A percentile compares a stretch with the other conserved stretches of the same genome.
These are phyloP conservation scores for Monosporascus sp. DNA, from an alignment of 2,329 filamentous ascomycete species.

Conservation along the genomic window DNA sequence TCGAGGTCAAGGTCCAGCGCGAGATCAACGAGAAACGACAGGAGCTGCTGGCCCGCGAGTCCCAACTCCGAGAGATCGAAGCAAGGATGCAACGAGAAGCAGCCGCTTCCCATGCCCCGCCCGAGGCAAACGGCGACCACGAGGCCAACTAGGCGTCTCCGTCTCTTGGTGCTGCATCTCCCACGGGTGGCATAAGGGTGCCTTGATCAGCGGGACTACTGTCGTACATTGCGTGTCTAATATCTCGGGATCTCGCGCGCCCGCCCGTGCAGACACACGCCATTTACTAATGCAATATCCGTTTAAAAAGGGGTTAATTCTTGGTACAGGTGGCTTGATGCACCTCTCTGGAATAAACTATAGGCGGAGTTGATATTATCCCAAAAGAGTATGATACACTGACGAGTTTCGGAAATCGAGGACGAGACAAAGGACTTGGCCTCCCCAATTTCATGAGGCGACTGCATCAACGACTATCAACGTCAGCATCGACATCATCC, in stretches of 20 bases:
- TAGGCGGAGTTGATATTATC: constrained; percentile 18
- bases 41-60: constrained; percentile 94
- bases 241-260: constrained; percentile 18
- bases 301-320: constrained; percentile 19
- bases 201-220: constrained; percentile 19
- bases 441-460: constrained; percentile 16
- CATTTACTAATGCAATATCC: constrained; percentile 20
- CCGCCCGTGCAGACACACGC: constrained; percentile 16
- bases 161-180: constrained; percentile 21
- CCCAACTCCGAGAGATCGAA: constrained; percentile 97
- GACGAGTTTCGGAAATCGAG: constrained; percentile 12
- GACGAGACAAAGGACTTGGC: constrained; percentile 8
- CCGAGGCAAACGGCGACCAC: constrained; percentile 52
- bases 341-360: constrained; percentile 26
- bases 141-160: constrained; percentile 40
- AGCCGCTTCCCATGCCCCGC: constrained; percentile 31
- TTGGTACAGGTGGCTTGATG: constrained; percentile 20
- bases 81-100: constrained; percentile 89
- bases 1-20: constrained; percentile 98
- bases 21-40: constrained; percentile 99
- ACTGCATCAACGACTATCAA: constrained; percentile 4
- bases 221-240: constrained; percentile 27
- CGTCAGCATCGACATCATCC: not conserved
- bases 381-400: constrained; percentile 20
- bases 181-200: constrained; percentile 18